Evolutionary conservation across 441 rosid species (phyloP).

Genomic region (Daphne laureola): DNA sequence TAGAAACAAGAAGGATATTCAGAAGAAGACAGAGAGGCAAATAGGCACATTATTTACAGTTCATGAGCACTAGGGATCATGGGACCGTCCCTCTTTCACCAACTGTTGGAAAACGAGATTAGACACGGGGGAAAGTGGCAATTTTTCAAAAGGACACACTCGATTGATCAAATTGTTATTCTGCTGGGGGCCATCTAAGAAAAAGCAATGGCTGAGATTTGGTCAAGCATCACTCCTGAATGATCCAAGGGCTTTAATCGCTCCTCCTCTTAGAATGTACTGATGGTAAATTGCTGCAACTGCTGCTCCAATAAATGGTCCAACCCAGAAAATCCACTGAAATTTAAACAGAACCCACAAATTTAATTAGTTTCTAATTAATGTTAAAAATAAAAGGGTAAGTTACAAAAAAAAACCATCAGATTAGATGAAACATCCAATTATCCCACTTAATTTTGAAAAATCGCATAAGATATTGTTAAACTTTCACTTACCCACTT

Average conservation of each 20-base stretch:
- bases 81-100: slow-evolving; percentile 13
- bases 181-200: slow-evolving; percentile 3
- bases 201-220: background rate
- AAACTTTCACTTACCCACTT: no score
- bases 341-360: background rate
- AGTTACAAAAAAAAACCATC: no score
- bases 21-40: slow-evolving; percentile 6
- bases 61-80: no score
- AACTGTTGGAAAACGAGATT: slow-evolving; percentile 11
- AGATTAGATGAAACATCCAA: no score
- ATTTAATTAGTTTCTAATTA: no score
- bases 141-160: background rate
- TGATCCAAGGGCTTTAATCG: slow-evolving; percentile 53
- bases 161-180: slow-evolving; percentile 11
- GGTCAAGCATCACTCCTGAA: slow-evolving; percentile 68
- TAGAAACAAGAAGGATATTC: slow-evolving; percentile 9
- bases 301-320: slow-evolving; percentile 63
- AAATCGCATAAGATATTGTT: no score
- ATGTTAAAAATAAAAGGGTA: no score
- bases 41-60: slow-evolving; percentile 30
- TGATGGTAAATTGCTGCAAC: slow-evolving; percentile 61
- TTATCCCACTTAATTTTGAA: no score
- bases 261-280: slow-evolving; percentile 53
- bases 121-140: background rate
- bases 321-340: slow-evolving; percentile 80